Conservation (phyloP, 371 early-diverging fungal species). For the Polyrhizophydium stewartii region DNA sequence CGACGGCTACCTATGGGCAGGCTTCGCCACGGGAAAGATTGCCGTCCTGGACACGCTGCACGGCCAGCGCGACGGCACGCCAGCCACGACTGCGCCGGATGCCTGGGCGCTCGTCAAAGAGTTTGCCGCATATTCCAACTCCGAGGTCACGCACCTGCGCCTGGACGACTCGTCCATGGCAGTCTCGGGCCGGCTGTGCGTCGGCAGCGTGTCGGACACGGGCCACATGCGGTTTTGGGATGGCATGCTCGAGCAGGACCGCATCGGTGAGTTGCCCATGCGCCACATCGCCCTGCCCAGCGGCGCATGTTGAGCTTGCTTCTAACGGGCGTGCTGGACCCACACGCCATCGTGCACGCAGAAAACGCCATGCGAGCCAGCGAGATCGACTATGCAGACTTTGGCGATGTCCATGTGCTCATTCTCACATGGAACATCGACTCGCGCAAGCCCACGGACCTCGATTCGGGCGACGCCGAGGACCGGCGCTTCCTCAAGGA, state of each 20-base stretch:
- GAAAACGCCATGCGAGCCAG: conserved; percentile 46
- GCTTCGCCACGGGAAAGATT: conserved; percentile 75
- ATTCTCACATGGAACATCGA: conserved; percentile 84
- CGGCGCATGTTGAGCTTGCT: conserved; percentile 5
- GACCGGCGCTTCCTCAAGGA: conserved; percentile 36
- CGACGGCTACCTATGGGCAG: conserved; percentile 71
- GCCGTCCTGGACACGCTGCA: conserved; percentile 60
- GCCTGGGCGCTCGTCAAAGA: conserved; percentile 65
- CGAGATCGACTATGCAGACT: conserved; percentile 55
- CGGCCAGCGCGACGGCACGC: not conserved
- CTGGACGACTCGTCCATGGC: conserved; percentile 45
- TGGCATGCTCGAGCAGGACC: conserved; percentile 62
- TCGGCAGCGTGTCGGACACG: conserved; percentile 56
- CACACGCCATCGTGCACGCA: conserved; percentile 8
- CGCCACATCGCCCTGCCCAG: not conserved
- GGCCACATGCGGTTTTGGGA: conserved; percentile 72
- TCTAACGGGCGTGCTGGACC: not conserved
- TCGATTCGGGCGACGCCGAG: conserved; percentile 28
- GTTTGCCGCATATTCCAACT: conserved; percentile 61
- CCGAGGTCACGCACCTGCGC: conserved; percentile 48
- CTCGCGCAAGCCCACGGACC: conserved; percentile 57
- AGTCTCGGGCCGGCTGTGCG: conserved; percentile 40
- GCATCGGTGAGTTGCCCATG: conserved; percentile 46
- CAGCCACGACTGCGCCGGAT: conserved; percentile 4
- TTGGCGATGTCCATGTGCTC: conserved; percentile 54